A percentile compares a stretch with the other conserved stretches of the same genome.
phyloP scores from a whole-genome alignment of 1,139 yeast genomes.

The Wickerhamomyces sp. region DNA sequence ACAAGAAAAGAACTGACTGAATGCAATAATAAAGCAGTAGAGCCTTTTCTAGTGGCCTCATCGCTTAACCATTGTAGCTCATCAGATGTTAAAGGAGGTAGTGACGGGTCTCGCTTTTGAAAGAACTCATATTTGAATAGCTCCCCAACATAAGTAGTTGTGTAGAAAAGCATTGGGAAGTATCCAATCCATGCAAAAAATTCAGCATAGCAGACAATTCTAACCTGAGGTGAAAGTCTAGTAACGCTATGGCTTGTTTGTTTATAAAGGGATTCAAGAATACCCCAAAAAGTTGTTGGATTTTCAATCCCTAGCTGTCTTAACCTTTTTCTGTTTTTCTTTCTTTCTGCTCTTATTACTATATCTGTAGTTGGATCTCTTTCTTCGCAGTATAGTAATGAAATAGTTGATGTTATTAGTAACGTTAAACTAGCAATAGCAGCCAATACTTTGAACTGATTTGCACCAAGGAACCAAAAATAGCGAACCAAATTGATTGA shows the following conservation, averaged over 20 bases:
- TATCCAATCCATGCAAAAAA: slow-evolving; percentile 52
- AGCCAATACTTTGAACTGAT: slow-evolving; percentile 49
- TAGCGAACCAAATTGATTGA: slow-evolving; percentile 38
- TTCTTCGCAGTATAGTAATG: slow-evolving; percentile 38
- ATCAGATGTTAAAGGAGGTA: slow-evolving; percentile 46
- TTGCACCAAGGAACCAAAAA: slow-evolving; percentile 36
- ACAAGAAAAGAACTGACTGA: slow-evolving; percentile 37
- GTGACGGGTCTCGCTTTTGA: slow-evolving; percentile 31
- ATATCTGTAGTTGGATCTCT: slow-evolving; percentile 41
- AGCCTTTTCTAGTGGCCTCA: slow-evolving; percentile 40
- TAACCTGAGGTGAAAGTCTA: slow-evolving; percentile 39
- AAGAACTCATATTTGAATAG: slow-evolving; percentile 34
- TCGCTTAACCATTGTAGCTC: slow-evolving; percentile 29
- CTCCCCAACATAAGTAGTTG: slow-evolving; percentile 47
- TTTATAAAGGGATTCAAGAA: slow-evolving; percentile 28
- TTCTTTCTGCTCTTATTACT: slow-evolving; percentile 32
- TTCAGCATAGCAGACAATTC: slow-evolving; percentile 39
- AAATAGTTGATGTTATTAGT: slow-evolving; percentile 33
- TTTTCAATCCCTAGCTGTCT: slow-evolving; percentile 30
- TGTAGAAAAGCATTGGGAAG: slow-evolving; percentile 45
- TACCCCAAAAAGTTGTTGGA: slow-evolving; percentile 17
- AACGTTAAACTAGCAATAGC: slow-evolving; percentile 40
- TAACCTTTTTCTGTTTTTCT: slow-evolving; percentile 26
- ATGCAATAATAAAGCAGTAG: slow-evolving; percentile 38
- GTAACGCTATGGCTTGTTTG: slow-evolving; percentile 36